Percentiles rank a stretch among this genome's conserved stretches.
These are phyloP conservation scores for Cyberlindnera subsufficiens DNA, from an alignment of 805 yeast species.

Conservation along the genomic window DNA sequence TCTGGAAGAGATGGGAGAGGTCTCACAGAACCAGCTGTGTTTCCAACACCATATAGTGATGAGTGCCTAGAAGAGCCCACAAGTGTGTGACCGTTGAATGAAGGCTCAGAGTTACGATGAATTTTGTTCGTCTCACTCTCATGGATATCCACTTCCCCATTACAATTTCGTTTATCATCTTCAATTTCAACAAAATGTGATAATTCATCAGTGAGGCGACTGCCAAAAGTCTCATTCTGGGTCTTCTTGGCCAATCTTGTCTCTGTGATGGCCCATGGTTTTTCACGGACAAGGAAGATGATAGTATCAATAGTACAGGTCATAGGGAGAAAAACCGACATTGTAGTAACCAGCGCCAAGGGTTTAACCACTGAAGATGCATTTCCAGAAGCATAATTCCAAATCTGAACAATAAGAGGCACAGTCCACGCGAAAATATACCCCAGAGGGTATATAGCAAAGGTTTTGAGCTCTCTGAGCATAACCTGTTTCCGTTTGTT, in stretches of 20 bases:
- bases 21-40: no score
- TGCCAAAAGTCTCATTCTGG: background rate
- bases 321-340: slow-evolving; percentile 72
- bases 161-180: background rate
- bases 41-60: no score
- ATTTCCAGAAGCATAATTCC: slow-evolving; percentile 2
- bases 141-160: no score
- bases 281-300: slow-evolving; percentile 71
- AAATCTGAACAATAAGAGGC: slow-evolving; percentile 12
- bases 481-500: slow-evolving; percentile 8
- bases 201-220: background rate
- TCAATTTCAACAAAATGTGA: background rate
- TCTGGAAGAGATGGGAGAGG: no score
- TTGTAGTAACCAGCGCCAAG: slow-evolving; percentile 16
- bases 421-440: slow-evolving; percentile 18
- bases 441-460: slow-evolving; percentile 19
- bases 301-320: slow-evolving; percentile 71
- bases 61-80: no score
- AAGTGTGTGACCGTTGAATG: no score
- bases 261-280: slow-evolving; percentile 51
- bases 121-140: no score
- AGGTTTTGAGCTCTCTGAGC: slow-evolving; percentile 16
- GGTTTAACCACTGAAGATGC: slow-evolving; percentile 2
- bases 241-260: background rate
- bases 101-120: no score